Evolutionary conservation across 805 yeast species (phyloP).

Genomic region (Scheffersomyces amazonensis): DNA sequence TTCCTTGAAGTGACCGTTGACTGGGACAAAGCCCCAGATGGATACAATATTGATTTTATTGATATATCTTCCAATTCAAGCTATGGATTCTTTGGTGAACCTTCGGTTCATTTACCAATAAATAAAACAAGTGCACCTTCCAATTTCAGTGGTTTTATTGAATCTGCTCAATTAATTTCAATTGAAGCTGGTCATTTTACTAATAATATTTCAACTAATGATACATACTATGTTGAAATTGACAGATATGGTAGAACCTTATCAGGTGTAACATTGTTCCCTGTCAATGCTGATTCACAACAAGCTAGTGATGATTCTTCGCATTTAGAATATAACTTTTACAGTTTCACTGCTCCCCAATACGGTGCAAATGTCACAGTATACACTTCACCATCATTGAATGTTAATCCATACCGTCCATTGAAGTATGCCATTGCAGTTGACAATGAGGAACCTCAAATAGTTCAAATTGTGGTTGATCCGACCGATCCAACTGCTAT

Average conservation of each 20-base stretch:
- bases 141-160: conserved; percentile 11
- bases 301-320: conserved; percentile 8
- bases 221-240: conserved; percentile 7
- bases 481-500: conserved; percentile 9
- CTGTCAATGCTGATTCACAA: conserved; percentile 12
- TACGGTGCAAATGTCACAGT: conserved; percentile 12
- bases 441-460: conserved; percentile 17
- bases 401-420: conserved; percentile 14
- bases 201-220: conserved; percentile 6
- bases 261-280: conserved; percentile 14
- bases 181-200: conserved; percentile 14
- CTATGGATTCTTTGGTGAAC: conserved; percentile 6
- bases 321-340: conserved; percentile 14
- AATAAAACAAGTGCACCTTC: conserved; percentile 9
- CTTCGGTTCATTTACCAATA: conserved; percentile 11
- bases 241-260: conserved; percentile 12
- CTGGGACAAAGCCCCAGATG: conserved; percentile 12
- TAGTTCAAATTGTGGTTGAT: conserved; percentile 13
- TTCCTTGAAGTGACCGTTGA: conserved; percentile 12
- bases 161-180: conserved; percentile 11
- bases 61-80: conserved; percentile 10
- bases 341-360: conserved; percentile 7
- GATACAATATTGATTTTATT: conserved; percentile 9
- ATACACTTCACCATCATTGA: conserved; percentile 17
- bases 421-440: conserved; percentile 19